A percentile compares a stretch with the other conserved stretches of the same genome.
Evolutionary conservation across 257 asterid species (phyloP).

Genomic region (Solanum habrochaites): DNA sequence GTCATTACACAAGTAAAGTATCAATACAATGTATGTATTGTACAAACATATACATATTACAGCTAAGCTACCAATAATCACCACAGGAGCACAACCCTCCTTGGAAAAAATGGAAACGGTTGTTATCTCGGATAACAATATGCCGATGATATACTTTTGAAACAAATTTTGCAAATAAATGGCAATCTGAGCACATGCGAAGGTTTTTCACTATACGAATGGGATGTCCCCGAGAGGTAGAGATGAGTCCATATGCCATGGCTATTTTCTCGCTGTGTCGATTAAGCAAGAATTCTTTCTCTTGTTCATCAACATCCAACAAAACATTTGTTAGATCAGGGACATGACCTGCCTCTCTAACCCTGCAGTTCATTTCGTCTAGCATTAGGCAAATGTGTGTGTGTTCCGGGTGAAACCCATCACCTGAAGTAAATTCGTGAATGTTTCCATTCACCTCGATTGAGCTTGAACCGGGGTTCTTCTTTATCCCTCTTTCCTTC

Average conservation of each 20-base stretch:
- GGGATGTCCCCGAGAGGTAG: conserved; percentile 19
- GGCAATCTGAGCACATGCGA: conserved; percentile 53
- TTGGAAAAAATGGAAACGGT: conserved; percentile 41
- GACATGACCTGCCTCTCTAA: conserved; percentile 29
- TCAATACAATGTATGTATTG: neutral
- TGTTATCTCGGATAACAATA: conserved; percentile 30
- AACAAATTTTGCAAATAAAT: conserved; percentile 32
- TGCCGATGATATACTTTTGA: conserved; percentile 32
- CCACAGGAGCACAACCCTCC: conserved; percentile 44
- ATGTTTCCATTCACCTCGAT: conserved; percentile 34
- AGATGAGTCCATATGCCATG: conserved; percentile 38
- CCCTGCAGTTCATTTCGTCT: conserved; percentile 27
- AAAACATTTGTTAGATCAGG: conserved; percentile 38
- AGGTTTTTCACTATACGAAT: conserved; percentile 41
- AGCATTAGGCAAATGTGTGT: conserved; percentile 24
- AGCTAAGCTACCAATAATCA: conserved; percentile 37
- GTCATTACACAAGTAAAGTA: neutral
- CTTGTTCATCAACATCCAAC: conserved; percentile 29
- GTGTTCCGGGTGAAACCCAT: conserved; percentile 19
- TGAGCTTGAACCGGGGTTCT: conserved; percentile 43
- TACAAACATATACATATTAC: neutral
- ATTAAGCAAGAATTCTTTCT: conserved; percentile 35
- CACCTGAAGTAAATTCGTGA: conserved; percentile 41
- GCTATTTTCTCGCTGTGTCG: conserved; percentile 50
- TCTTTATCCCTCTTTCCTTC: conserved; percentile 40